Conservation (phyloP, 495 filamentous ascomycete species). For the Neurospora terricola region DNA sequence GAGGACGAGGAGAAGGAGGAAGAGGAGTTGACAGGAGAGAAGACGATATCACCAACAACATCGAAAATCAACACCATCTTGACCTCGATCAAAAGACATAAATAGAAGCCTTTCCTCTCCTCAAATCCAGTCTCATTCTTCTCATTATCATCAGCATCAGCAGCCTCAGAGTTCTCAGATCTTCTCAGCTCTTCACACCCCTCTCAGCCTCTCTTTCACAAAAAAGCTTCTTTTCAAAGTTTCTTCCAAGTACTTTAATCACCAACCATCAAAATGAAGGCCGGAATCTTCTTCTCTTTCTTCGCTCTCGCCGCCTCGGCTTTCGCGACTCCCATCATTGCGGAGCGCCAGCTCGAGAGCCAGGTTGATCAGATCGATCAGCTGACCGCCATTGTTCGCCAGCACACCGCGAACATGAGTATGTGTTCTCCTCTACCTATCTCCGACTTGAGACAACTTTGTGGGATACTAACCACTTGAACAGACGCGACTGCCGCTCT, state of each 20-base stretch:
- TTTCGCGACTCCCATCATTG: constrained; percentile 23
- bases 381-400: constrained; percentile 18
- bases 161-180: background rate
- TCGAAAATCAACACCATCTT: background rate
- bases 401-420: constrained; percentile 29
- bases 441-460: background rate
- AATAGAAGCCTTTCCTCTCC: background rate
- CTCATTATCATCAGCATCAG: background rate
- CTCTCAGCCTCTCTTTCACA: background rate
- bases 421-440: constrained; percentile 3
- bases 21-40: background rate
- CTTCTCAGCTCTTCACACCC: background rate
- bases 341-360: constrained; percentile 17
- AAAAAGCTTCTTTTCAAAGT: background rate
- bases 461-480: background rate
- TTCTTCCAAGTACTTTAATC: background rate
- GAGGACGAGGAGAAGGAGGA: background rate
- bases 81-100: background rate
- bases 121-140: background rate
- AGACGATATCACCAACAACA: background rate
- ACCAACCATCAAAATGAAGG: constrained; percentile 25
- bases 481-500: constrained; percentile 18
- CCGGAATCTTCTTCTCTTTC: constrained; percentile 21
- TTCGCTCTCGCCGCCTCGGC: constrained; percentile 25
- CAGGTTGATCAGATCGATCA: constrained; percentile 24